phyloP scores from a whole-genome alignment of 257 asterid species.

The Forsythia viridissima region DNA sequence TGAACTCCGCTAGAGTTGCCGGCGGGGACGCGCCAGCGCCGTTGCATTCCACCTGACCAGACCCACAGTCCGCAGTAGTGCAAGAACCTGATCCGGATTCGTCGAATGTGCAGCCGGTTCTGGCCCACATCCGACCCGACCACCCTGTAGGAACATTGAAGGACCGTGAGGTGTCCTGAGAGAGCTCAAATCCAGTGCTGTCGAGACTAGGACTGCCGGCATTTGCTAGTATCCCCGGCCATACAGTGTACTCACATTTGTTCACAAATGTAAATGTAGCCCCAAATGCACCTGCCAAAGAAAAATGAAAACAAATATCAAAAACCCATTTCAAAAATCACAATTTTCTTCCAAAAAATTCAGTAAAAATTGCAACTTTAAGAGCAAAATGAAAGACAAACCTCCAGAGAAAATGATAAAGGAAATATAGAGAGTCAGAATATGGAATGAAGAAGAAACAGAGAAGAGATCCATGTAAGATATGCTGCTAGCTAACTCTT shows the following conservation, averaged over 20 bases:
- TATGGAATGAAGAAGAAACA: constrained; percentile 23
- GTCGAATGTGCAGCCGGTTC: constrained; percentile 77
- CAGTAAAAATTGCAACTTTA: no score
- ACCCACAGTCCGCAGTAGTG: constrained; percentile 82
- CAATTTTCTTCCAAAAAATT: no score
- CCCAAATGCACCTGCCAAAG: constrained; percentile 36
- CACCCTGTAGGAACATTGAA: constrained; percentile 84
- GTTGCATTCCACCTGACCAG: constrained; percentile 73
- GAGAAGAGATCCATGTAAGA: constrained; percentile 47
- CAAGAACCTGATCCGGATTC: constrained; percentile 62
- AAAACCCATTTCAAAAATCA: no score
- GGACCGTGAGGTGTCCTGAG: constrained; percentile 55
- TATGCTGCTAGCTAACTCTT: not conserved
- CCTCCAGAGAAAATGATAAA: constrained; percentile 39
- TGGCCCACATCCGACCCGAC: constrained; percentile 96
- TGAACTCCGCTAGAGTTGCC: constrained; percentile 90
- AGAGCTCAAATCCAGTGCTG: constrained; percentile 87
- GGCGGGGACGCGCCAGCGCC: constrained; percentile 97
- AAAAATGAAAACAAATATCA: no score
- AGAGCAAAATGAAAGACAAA: no score
- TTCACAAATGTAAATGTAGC: constrained; percentile 85
- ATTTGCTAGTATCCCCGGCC: constrained; percentile 93
- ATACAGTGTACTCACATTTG: constrained; percentile 80
- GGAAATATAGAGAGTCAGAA: constrained; percentile 37
- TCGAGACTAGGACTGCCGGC: constrained; percentile 77